Evolutionary conservation across 176 grass and related monocot species (phyloP), one percentile per base, ranked within the genome.

Genomic region (Bothriochloa decipiens): DNA sequence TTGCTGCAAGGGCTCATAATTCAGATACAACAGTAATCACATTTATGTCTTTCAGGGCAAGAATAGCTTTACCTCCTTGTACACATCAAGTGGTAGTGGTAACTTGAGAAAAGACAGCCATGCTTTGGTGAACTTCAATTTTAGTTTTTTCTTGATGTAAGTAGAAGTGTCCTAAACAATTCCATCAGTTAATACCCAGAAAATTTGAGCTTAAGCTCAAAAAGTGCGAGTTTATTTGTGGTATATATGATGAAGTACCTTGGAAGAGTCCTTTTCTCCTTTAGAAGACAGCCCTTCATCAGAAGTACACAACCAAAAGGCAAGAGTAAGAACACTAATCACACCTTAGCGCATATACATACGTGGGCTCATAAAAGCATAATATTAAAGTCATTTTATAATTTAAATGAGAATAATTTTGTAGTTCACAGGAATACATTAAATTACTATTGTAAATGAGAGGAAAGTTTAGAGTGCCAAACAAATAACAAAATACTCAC

Each of bases 61-160:
- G 39, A 79, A 80, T 11, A 80, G 65, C 49, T 64, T 81, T 95
- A 98, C 96, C 96, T 98, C 91, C 85, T 98, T 98, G 78, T 98
- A 98, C 23, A 98, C 89, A 92, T 95, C 93, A 77, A 95, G 82
- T n/a, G 93, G 87, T 81, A 98, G 93, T 55, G 91, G 89, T 87
- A 93, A 78, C 86, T 92, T 98, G 40, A 98, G 96, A 83, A 98
- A 95, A 36, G 93, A 87, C 29, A 98, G 62, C 96, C 96, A 98
- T 70, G 91, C 89, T 88, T 93, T 95, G 25, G 83, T 93, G 76
- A 98, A 95, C 87, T 87, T 98, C 71, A 87, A 78, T 87, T 90
- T 95, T 18, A 95, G 42, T 40, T 89, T 95, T 93, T 89, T 98
- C 72, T 82, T 85, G 26, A 93, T 85, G 28, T 70, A 58, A 55